Evolutionary conservation across 805 yeast species (phyloP), one percentile per base, ranked within the genome.

Genomic region (Wickerhamomyces bovis): DNA sequence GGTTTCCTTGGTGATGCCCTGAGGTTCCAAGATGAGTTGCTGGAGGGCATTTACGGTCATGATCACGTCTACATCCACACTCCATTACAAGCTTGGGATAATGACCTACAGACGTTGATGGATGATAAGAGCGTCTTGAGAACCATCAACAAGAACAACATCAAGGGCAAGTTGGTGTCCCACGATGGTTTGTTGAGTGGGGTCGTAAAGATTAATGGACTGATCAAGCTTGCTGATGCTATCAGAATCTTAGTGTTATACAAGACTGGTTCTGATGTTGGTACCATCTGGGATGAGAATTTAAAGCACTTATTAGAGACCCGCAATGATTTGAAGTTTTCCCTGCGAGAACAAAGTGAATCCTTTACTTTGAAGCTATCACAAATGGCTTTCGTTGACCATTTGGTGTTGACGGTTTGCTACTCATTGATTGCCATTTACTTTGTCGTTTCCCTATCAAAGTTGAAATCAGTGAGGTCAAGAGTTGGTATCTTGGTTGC

Each of bases 401-500:
- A 55, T 21, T 42, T 61, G 11, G 36, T 68, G 0, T 43, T 66
- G 15, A 44, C 47, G 15, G 30, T 49, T 2, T 59, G 50, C 6
- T 71, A 60, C 56, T 50, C 53, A 10, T 53, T 68, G 3, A 53
- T 69, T 2, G 44, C 62, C 1, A 23, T 64, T 0, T 72, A 69
- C 50, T 58, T 69, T 35, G 19, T 65, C 6, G 49, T 75, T 4
- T 66, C 76, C 6, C 50, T 75, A n/a, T 52, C 66, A 13, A 73
- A 71, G 45, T 51, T 74, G 22, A 65, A 68, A 25, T 58, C 71
- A 13, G 72, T 76, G 10, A 71, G 70, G 42, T 77, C 81, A 6
- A 68, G 70, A 53, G 35, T 61, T 1, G 81, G 83, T 0, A 58
- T 78, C 6, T 50, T 73, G 7, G 28, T 69, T 2, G 80, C 80